Evolutionary conservation across 495 filamentous ascomycete species (phyloP).

Genomic region (Neurospora tetrasperma): DNA sequence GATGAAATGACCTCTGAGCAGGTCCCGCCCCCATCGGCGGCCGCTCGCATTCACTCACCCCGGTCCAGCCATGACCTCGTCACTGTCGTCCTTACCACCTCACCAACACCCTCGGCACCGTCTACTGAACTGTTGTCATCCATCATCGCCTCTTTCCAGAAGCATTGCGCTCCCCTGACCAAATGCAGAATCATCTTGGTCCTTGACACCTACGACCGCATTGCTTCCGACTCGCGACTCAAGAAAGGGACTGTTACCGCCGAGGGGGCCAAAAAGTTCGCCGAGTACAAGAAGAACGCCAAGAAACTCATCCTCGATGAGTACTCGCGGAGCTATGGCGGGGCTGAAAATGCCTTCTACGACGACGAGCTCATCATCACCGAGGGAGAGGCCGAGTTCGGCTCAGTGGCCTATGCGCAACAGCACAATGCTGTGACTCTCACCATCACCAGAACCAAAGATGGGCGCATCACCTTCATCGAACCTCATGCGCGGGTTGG

Average conservation of each 20-base stretch:
- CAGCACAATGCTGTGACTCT: slow-evolving; percentile 27
- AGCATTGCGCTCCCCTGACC: slow-evolving; percentile 22
- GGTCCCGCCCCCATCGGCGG: neutral
- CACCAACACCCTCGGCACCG: slow-evolving; percentile 38
- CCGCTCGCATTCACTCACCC: neutral
- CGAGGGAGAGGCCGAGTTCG: slow-evolving; percentile 30
- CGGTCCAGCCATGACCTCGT: slow-evolving; percentile 14
- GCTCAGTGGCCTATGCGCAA: slow-evolving; percentile 21
- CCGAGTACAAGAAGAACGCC: slow-evolving; percentile 32
- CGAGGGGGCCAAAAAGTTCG: slow-evolving; percentile 25
- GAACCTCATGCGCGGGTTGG: slow-evolving; percentile 33
- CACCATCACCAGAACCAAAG: slow-evolving; percentile 21
- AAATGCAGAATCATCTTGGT: slow-evolving; percentile 32
- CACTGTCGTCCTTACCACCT: slow-evolving; percentile 39
- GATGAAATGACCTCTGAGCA: slow-evolving; percentile 7
- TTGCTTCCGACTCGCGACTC: slow-evolving; percentile 25
- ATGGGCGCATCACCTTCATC: slow-evolving; percentile 30
- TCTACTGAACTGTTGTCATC: slow-evolving; percentile 32
- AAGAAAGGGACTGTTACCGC: slow-evolving; percentile 37
- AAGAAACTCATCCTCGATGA: slow-evolving; percentile 27
- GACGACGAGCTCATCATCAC: slow-evolving; percentile 4
- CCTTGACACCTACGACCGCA: slow-evolving; percentile 36
- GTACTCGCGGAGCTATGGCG: slow-evolving; percentile 5
- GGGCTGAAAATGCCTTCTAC: neutral
- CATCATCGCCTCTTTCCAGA: slow-evolving; percentile 29